Conservation (phyloP, 345 rosid species). For the Brassica juncea region DNA sequence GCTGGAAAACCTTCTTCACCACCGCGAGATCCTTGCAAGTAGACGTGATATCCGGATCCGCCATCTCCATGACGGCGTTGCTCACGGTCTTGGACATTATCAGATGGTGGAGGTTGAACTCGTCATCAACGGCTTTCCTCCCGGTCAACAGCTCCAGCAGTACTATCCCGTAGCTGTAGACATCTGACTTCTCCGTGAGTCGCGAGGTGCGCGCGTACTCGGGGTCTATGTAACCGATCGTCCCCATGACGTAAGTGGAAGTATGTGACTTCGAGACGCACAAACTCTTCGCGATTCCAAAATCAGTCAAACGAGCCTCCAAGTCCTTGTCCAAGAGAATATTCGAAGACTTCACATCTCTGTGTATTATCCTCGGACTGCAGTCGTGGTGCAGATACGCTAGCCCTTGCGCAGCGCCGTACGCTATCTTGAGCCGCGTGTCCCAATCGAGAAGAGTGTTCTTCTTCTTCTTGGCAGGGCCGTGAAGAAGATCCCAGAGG, state of each 20-base stretch:
- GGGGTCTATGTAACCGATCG: conserved; percentile 95
- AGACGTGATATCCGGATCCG: conserved; percentile 69
- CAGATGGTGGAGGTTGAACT: conserved; percentile 90
- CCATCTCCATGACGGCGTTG: conserved; percentile 86
- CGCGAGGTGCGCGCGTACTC: conserved; percentile 97
- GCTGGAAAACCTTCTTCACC: conserved; percentile 89
- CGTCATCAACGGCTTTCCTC: conserved; percentile 87
- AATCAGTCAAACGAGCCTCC: conserved; percentile 95
- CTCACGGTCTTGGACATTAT: conserved; percentile 80
- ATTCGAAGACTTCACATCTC: conserved; percentile 92
- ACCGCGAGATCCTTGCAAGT: conserved; percentile 79
- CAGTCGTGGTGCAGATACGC: conserved; percentile 96
- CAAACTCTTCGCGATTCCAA: conserved; percentile 89
- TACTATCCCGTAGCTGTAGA: conserved; percentile 91
- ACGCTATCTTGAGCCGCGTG: conserved; percentile 75
- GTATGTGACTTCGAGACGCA: conserved; percentile 80
- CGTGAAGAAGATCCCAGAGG: conserved; percentile 96
- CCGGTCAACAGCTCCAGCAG: conserved; percentile 89
- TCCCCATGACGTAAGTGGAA: conserved; percentile 87
- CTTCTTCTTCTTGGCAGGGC: conserved; percentile 53
- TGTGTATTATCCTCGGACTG: conserved; percentile 88
- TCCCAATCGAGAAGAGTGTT: conserved; percentile 85
- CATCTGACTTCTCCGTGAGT: conserved; percentile 90
- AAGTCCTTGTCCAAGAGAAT: conserved; percentile 84
- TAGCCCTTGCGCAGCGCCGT: conserved; percentile 92